Percentiles rank a stretch among this genome's conserved stretches.
phyloP scores from a whole-genome alignment of 345 rosid species.

The Salix purpurea region DNA sequence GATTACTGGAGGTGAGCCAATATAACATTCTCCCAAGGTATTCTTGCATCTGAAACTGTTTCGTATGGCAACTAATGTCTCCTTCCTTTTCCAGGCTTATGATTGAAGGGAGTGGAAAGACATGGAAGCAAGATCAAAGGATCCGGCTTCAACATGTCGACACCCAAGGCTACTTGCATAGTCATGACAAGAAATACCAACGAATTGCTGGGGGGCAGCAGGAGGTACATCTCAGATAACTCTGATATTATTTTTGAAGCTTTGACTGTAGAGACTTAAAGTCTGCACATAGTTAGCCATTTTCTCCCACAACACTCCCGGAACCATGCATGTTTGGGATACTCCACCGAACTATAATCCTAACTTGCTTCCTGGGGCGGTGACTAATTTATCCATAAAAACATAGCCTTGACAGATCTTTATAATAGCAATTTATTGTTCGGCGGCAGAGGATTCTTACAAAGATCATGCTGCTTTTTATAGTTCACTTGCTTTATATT shows the following conservation, averaged over 20 bases:
- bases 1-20: slow-evolving; percentile 83
- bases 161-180: slow-evolving; percentile 88
- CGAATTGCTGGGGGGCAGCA: slow-evolving; percentile 99
- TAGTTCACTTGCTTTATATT: not conserved
- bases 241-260: not conserved
- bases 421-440: not conserved
- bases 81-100: slow-evolving; percentile 48
- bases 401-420: not conserved
- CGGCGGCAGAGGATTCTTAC: not conserved
- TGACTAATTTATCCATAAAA: not conserved
- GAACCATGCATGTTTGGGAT: not conserved
- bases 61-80: slow-evolving; percentile 8
- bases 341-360: not conserved
- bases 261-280: not conserved
- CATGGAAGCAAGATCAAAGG: slow-evolving; percentile 91
- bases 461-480: not conserved
- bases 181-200: slow-evolving; percentile 93
- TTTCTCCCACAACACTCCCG: not conserved
- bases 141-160: slow-evolving; percentile 92
- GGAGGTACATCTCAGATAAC: slow-evolving; percentile 46
- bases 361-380: not conserved
- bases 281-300: not conserved
- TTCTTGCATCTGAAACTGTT: not conserved
- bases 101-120: slow-evolving; percentile 89
- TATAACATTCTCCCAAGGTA: not conserved